phyloP scores from a whole-genome alignment of 257 asterid species.

The Cynanchum wilfordii region DNA sequence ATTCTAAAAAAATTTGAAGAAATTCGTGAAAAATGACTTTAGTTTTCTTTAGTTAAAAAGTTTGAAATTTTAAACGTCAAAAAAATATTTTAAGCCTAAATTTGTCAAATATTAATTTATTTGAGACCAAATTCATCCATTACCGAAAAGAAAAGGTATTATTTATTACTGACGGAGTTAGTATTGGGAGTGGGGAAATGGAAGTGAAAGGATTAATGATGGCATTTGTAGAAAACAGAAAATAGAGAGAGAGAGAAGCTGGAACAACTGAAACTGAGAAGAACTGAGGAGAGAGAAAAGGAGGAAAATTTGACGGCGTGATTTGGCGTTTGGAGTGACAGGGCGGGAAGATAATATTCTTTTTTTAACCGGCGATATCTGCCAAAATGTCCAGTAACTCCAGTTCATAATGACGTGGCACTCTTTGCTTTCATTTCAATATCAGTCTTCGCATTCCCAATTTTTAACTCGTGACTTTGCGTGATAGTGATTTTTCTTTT shows the following conservation, averaged over 20 bases:
- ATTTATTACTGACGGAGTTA: neutral
- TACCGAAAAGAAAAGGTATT: no score
- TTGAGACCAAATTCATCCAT: no score
- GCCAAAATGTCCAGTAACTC: neutral
- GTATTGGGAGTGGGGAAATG: neutral
- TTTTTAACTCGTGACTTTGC: no score
- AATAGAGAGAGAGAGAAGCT: neutral
- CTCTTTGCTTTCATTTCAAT: neutral
- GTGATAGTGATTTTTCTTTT: no score
- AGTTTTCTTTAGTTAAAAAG: no score
- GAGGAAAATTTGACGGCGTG: conserved; percentile 17
- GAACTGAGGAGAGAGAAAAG: neutral
- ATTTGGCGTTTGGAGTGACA: conserved; percentile 6
- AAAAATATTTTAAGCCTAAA: no score
- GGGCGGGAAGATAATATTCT: conserved; percentile 7
- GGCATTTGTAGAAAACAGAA: neutral
- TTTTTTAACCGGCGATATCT: neutral
- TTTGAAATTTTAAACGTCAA: no score
- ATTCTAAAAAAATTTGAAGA: no score
- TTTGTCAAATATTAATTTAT: no score
- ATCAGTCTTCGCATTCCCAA: neutral
- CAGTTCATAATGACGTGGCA: neutral
- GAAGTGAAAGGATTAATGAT: conserved; percentile 1
- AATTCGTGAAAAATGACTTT: no score
- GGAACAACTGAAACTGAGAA: neutral